Evolutionary conservation across 345 rosid genomes (phyloP).

Genomic region (Aethionema arabicum): DNA sequence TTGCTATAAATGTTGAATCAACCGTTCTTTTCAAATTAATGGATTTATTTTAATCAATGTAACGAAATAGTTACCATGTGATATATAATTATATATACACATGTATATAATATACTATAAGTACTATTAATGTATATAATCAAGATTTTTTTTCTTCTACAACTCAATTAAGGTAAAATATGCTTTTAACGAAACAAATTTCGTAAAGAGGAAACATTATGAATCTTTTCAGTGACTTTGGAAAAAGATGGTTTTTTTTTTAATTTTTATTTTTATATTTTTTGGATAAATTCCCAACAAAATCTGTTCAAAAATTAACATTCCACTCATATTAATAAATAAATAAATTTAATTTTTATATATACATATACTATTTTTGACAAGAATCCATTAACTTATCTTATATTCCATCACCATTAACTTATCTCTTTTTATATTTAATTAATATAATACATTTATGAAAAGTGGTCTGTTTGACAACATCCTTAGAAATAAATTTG

Average conservation of each 20-base stretch:
- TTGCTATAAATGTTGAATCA: too few relatives aligned
- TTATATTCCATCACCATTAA: background rate
- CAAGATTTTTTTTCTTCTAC: too few relatives aligned
- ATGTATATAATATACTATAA: background rate
- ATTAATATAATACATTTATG: too few relatives aligned
- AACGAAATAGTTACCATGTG: too few relatives aligned
- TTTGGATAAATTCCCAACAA: conserved; percentile 8
- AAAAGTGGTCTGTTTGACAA: too few relatives aligned
- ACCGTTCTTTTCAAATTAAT: too few relatives aligned
- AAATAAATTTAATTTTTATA: background rate
- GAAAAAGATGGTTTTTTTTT: conserved; percentile 7
- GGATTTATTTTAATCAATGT: too few relatives aligned
- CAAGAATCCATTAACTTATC: conserved; percentile 20
- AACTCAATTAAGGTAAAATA: background rate
- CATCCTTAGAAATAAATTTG: too few relatives aligned
- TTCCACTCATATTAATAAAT: conserved; percentile 24
- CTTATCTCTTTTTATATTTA: too few relatives aligned
- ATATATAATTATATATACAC: too few relatives aligned
- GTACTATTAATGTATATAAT: too few relatives aligned
- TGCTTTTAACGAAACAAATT: conserved; percentile 23
- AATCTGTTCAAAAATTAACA: conserved; percentile 29
- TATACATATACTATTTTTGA: conserved; percentile 9
- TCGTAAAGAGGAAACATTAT: conserved; percentile 28
- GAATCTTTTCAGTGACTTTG: conserved; percentile 36
- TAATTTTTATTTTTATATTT: too few relatives aligned